Conservation (phyloP, 202 grass and related monocot genomes). For the Dendrocalamus latiflorus region DNA sequence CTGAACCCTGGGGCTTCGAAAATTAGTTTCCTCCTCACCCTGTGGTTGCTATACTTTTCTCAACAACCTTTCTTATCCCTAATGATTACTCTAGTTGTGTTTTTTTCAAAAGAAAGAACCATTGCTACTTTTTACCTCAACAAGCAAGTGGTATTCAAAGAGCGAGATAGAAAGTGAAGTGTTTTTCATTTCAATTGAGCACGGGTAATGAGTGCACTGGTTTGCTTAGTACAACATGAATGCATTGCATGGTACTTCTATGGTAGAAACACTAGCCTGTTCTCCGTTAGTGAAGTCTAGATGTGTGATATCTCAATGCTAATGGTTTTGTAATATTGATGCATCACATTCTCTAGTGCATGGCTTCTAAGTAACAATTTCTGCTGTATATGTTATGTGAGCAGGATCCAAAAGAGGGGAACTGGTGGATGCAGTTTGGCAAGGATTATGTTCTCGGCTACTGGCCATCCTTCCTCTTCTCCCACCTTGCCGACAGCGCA, state of each 20-base stretch:
- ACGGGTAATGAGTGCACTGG: constrained; percentile 32
- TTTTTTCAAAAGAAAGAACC: constrained; percentile 36
- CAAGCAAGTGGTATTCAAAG: constrained; percentile 9
- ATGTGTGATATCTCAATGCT: neutral
- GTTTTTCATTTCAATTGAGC: constrained; percentile 33
- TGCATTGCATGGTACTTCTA: neutral
- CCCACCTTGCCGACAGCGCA: constrained; percentile 73
- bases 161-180: constrained; percentile 19
- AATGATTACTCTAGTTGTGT: constrained; percentile 24
- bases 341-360: neutral
- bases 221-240: constrained; percentile 14
- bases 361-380: neutral
- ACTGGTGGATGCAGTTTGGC: constrained; percentile 97
- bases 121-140: constrained; percentile 38
- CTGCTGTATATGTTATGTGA: neutral
- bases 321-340: neutral
- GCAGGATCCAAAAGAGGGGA: constrained; percentile 85
- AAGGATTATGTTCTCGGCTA: constrained; percentile 76
- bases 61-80: constrained; percentile 28
- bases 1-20: constrained; percentile 18
- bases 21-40: constrained; percentile 21
- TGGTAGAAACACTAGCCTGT: neutral
- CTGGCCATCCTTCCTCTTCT: constrained; percentile 90
- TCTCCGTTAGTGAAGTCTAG: neutral
- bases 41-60: constrained; percentile 10